Base-by-base conservation (phyloP, 2,329 filamentous ascomycete genomes). In the Sarocladium strictum region DNA sequence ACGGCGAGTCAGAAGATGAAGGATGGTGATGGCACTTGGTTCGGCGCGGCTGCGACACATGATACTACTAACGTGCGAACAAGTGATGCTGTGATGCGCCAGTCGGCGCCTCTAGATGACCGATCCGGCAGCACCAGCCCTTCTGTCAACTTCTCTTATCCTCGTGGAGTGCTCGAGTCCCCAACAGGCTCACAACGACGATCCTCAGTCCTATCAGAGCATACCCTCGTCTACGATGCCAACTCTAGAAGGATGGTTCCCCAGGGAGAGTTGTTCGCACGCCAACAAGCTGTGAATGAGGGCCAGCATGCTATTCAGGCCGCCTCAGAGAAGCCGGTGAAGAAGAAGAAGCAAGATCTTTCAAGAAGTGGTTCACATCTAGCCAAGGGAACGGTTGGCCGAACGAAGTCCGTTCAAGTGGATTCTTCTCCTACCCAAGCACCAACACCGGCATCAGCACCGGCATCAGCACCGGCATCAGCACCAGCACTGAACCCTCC, bases 211-310 rank as follows among this genome's bases (percentile, higher is more conserved):
- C 54, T 58, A 5, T 64, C 72, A 40, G 70, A 75, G 40, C 63
- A 76, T 59, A 65, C 71, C 29, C 61, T 87, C 65, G 78, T 87
- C 47, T 84, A 84, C 61, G 83, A 86, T 58, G 75, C 82, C n/a
- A 85, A 86, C 60, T 84, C 84, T 15, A 76, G 83, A 59, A 78
- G 83, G 56, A 83, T 85, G 74, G 73, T 86, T 3, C 75, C 78
- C 2, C 53, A 56, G 29, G 49, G 32, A 5, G 70, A 78, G 24
- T 58, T 79, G 17, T 45, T 72, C 59, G 74, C 66, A 51, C 68
- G 68, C 43, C 74, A 79, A 52, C 71, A 76, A 54, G 67, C 63
- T 29, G 62, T 75, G 3, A 63, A 68, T 23, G 68, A 76, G 17
- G 68, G 68, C 41, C 74, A 79, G 52, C 71, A 76, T 53, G 67